Evolutionary conservation across 73 alveolate species (phyloP).

Genomic region (Paramecium primaurelia): DNA sequence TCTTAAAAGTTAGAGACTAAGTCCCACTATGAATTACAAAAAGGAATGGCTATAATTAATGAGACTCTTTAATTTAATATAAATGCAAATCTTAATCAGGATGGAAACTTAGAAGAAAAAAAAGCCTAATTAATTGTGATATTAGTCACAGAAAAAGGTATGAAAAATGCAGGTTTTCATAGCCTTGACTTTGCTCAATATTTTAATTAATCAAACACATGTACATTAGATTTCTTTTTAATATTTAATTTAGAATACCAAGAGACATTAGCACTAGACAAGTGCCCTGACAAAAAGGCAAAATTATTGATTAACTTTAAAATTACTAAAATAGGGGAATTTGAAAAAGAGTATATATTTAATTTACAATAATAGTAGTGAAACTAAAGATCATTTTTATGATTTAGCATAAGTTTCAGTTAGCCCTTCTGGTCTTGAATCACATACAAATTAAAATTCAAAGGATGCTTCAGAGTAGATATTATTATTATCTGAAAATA

Average conservation of each 20-base stretch:
- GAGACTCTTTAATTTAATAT: neutral
- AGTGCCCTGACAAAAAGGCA: constrained; percentile 16
- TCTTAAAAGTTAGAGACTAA: neutral
- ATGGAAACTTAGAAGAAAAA: neutral
- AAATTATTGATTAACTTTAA: neutral
- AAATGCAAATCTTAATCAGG: neutral
- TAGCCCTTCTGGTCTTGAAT: neutral
- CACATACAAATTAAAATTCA: neutral
- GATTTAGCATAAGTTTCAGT: neutral
- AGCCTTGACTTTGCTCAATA: neutral
- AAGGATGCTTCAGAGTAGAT: neutral
- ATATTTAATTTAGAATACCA: neutral
- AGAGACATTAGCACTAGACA: neutral
- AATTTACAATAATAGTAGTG: neutral
- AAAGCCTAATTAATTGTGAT: neutral
- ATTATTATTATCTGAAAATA: neutral
- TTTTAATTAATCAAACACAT: neutral
- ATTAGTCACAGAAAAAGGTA: neutral
- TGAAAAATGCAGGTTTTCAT: neutral
- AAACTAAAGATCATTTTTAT: neutral
- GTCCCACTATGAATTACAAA: neutral
- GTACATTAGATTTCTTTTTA: neutral
- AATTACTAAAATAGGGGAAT: neutral
- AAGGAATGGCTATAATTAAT: neutral
- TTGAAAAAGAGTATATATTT: neutral